A percentile compares a stretch with the other conserved stretches of the same genome.
Evolutionary conservation across 2,329 filamentous ascomycete genomes (phyloP).

Genomic region (Dactylonectria estremocensis): DNA sequence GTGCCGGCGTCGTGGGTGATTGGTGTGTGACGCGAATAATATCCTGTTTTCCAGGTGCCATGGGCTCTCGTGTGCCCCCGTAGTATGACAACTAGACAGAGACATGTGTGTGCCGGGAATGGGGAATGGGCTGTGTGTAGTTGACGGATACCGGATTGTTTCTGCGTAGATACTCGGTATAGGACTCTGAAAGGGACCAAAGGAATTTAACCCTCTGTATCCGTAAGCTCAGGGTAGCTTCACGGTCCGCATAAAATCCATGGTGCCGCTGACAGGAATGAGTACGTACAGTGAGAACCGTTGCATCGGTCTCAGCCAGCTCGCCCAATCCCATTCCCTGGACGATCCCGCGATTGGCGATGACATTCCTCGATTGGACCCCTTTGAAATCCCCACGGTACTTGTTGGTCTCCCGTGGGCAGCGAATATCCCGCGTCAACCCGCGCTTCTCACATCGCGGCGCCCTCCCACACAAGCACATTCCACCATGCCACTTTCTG

Average conservation of each 20-base stretch:
- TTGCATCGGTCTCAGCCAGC: neutral
- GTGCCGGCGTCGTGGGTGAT: neutral
- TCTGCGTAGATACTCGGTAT: neutral
- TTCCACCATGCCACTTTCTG: neutral
- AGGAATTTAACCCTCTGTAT: neutral
- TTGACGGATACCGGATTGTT: neutral
- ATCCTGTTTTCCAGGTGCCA: neutral
- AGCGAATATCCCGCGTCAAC: constrained; percentile 45
- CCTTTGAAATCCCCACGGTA: constrained; percentile 18
- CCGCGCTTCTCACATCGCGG: constrained; percentile 11
- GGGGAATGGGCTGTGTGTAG: constrained; percentile 2
- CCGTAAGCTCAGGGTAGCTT: neutral
- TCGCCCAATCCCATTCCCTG: constrained; percentile 7
- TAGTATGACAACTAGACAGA: constrained; percentile 17
- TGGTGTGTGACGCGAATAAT: neutral
- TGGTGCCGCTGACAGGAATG: neutral
- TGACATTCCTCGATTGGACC: constrained; percentile 39
- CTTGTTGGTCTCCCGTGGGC: constrained; percentile 6
- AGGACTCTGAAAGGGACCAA: no score
- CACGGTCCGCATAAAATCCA: neutral
- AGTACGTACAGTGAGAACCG: neutral
- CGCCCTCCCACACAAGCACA: neutral
- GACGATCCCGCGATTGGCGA: constrained; percentile 46
- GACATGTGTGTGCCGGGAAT: constrained; percentile 21
- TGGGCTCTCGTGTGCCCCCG: constrained; percentile 19